A percentile compares a stretch with the other conserved stretches of the same genome.
Conservation (phyloP, 345 rosid genomes). For the Salix arbutifolia region DNA sequence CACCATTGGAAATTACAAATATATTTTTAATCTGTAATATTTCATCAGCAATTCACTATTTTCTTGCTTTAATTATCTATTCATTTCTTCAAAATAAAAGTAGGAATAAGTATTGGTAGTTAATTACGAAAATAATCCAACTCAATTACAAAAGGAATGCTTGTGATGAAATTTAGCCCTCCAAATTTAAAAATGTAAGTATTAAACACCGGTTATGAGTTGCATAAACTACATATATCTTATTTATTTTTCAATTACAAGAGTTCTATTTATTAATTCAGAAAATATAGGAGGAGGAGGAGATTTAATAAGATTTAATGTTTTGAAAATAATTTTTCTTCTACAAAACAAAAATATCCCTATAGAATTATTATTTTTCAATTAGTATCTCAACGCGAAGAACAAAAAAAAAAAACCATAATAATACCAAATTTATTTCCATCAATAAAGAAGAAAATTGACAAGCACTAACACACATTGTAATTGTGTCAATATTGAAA, state of each 20-base stretch:
- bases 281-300: background rate
- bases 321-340: too few relatives aligned
- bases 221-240: background rate
- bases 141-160: background rate
- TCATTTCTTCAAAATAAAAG: too few relatives aligned
- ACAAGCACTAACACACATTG: conserved; percentile 10
- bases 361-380: too few relatives aligned
- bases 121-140: background rate
- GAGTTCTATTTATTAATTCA: background rate
- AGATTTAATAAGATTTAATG: too few relatives aligned
- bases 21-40: too few relatives aligned
- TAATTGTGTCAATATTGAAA: background rate
- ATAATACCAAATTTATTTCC: background rate
- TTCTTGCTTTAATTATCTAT: too few relatives aligned
- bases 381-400: background rate
- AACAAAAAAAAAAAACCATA: background rate
- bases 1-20: too few relatives aligned
- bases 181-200: background rate
- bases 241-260: too few relatives aligned
- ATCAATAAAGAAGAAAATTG: conserved; percentile 17
- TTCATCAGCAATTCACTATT: too few relatives aligned
- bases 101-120: too few relatives aligned
- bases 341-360: too few relatives aligned
- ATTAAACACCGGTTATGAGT: too few relatives aligned
- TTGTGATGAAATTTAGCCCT: background rate